Base-by-base conservation (phyloP, 352 stramenopile genomes). In the Thraustotheca clavata region DNA sequence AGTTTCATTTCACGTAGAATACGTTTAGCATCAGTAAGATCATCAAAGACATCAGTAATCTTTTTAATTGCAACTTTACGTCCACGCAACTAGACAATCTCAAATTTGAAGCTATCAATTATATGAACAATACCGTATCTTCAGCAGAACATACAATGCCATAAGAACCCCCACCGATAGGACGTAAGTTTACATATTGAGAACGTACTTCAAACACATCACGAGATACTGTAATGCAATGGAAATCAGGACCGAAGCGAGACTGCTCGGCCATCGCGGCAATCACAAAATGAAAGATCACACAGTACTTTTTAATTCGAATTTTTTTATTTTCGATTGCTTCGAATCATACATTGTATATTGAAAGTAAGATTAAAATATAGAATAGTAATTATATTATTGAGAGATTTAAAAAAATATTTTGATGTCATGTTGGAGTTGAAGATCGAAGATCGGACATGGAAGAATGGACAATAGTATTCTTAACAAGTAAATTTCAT, bases 1-100 rank as follows among this genome's bases (percentile, higher is more conserved):
- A 97, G 77, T 74, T 96, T 96, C 76, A 97, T 95, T 69, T 97
- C 91, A 18, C 91, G 76, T 68, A 97, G 66, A 43, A 97, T 97
- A 22, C 89, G 83, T 74, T 97, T 97, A 52, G 90, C 90, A 60
- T 97, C 90, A 24, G 90, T 89, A 38, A 97, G 77, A 67, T 97
- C 87, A 38, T 92, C 75, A 62, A 96, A 96, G n/a, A 92, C 85
- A 69, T 96, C 83, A 2, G 84, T 92, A 72, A 97, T 94, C 72
- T 96, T 96, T 73, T 96, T 96, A 67, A 97, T 96, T 27, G 88
- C 86, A 36, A 95, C 83, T 66, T 91, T 91, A 50, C 84, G 80
- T 18, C 81, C 84, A 8, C 86, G 84, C 4, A 94, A 49, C 86
- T 95, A 55, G n/a, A 50, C 40, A 35, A 67, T n/a, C 41, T 31